A percentile compares a stretch with the other conserved stretches of the same genome.
These are phyloP conservation scores for Sanguinoderma infundibulare DNA, from an alignment of 1,284 basidiomycete species.

Conservation along the genomic window DNA sequence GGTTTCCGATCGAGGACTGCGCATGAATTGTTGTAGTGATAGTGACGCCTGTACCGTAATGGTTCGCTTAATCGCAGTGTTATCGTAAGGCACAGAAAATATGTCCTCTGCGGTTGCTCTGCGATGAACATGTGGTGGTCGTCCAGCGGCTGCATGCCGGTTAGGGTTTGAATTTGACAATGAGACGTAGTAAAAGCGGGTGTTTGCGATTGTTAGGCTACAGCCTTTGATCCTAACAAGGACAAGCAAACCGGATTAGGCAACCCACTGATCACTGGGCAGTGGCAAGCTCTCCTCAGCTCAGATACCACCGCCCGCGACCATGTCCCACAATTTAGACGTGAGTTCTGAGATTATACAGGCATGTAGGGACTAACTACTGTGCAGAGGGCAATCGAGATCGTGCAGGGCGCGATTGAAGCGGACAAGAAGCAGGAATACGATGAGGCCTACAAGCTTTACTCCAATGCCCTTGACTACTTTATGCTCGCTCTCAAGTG, in stretches of 20 bases:
- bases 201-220: constrained; percentile 31
- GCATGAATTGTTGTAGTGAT: constrained; percentile 26
- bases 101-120: neutral
- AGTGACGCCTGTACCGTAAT: constrained; percentile 27
- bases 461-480: constrained; percentile 96
- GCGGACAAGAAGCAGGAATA: constrained; percentile 96
- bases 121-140: neutral
- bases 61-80: constrained; percentile 23
- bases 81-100: neutral
- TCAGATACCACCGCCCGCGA: constrained; percentile 19
- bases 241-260: constrained; percentile 28
- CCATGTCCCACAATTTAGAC: constrained; percentile 42
- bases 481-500: constrained; percentile 94
- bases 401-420: constrained; percentile 95
- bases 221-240: constrained; percentile 33
- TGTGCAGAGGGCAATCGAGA: constrained; percentile 91
- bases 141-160: neutral
- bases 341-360: constrained; percentile 29
- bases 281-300: constrained; percentile 14
- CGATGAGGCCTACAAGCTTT: constrained; percentile 91
- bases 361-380: neutral
- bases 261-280: constrained; percentile 10
- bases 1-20: constrained; percentile 17
- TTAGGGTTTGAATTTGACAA: no score
- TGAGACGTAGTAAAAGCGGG: no score